phyloP scores from a whole-genome alignment of 331 rosid species.

The Quercus phellos region DNA sequence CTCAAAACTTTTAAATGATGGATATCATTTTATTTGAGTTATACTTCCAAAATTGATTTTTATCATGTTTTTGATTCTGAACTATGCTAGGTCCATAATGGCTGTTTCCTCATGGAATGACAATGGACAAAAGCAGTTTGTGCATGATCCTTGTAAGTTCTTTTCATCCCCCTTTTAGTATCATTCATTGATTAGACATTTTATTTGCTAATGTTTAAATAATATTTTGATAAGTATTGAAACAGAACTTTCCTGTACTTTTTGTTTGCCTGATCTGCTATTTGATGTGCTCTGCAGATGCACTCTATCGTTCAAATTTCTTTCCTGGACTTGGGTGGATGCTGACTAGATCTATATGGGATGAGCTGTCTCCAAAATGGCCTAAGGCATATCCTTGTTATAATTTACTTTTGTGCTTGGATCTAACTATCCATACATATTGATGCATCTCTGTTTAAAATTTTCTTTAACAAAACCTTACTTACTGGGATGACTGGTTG shows the following conservation, averaged over 20 bases:
- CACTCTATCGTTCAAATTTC: conserved; percentile 88
- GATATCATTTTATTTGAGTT: background rate
- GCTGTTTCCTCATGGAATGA: conserved; percentile 99
- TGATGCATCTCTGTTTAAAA: conserved; percentile 10
- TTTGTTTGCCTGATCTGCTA: conserved; percentile 5
- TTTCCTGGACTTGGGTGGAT: conserved; percentile 99
- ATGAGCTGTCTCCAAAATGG: conserved; percentile 97
- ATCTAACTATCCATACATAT: conserved; percentile 16
- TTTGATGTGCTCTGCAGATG: conserved; percentile 51
- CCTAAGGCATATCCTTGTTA: conserved; percentile 96
- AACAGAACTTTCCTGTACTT: background rate
- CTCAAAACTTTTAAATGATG: background rate
- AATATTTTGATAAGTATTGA: background rate
- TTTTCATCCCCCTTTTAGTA: background rate
- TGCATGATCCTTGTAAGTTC: conserved; percentile 80
- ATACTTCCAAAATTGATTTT: background rate
- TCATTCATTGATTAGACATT: background rate
- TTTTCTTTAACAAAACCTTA: conserved; percentile 77
- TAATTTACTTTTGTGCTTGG: conserved; percentile 17
- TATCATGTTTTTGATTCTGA: conserved; percentile 18
- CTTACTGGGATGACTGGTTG: conserved; percentile 99
- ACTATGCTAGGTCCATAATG: conserved; percentile 68
- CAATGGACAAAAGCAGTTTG: conserved; percentile 96
- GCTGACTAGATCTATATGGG: conserved; percentile 82
- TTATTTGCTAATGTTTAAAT: background rate